Conservation (phyloP, 2,329 filamentous ascomycete species). For the Elsinoe australis region DNA sequence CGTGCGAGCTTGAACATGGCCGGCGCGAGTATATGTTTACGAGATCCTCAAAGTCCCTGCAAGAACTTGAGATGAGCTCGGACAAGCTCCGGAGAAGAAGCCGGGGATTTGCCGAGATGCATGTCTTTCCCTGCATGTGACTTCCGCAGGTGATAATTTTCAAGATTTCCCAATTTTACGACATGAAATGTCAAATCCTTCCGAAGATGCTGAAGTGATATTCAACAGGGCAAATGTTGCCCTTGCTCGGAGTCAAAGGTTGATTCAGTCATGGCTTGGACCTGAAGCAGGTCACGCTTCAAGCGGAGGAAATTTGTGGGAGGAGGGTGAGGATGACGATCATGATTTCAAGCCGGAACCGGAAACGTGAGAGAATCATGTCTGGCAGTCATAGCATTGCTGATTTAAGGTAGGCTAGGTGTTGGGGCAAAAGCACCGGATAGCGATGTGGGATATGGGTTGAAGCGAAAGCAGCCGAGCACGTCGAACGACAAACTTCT, state of each 20-base stretch:
- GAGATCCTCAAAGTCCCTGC: constrained; percentile 13
- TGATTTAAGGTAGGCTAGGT: constrained; percentile 29
- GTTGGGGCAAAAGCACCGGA: constrained; percentile 33
- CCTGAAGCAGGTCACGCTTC: constrained; percentile 33
- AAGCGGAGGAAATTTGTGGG: constrained; percentile 36
- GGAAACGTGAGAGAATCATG: constrained; percentile 45
- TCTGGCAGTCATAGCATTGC: no score
- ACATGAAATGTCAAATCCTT: constrained; percentile 11
- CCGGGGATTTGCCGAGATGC: constrained; percentile 11
- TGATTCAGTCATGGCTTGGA: constrained; percentile 51
- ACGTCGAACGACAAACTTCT: constrained; percentile 39
- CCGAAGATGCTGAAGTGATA: constrained; percentile 43
- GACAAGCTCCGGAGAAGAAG: constrained; percentile 9
- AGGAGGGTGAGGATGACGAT: constrained; percentile 47
- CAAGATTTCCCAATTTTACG: no score
- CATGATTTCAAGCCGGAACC: constrained; percentile 47
- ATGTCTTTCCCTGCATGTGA: neutral
- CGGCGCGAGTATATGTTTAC: constrained; percentile 14
- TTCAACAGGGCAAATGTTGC: constrained; percentile 48
- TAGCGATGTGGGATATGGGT: constrained; percentile 31
- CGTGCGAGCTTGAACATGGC: constrained; percentile 82
- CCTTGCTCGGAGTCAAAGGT: constrained; percentile 46
- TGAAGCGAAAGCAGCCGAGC: constrained; percentile 31
- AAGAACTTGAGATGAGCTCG: constrained; percentile 16
- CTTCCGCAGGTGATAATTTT: neutral